Evolutionary conservation across 2,329 filamentous ascomycete genomes (phyloP).

Genomic region (Ramularia collo-cygni): DNA sequence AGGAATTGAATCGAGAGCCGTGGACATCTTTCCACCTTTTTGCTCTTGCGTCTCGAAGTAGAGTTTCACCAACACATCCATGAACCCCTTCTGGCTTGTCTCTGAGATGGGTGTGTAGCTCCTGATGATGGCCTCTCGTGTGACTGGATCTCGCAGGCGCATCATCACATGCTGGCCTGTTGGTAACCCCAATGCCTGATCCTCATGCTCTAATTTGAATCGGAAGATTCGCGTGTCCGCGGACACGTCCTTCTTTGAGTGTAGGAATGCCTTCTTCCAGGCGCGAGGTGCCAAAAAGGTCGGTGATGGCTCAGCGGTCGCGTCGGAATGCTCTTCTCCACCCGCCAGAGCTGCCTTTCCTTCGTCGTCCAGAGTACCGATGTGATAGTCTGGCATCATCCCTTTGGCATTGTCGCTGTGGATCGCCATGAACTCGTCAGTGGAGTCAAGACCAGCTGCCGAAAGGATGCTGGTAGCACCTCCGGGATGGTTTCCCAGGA

Average conservation of each 20-base stretch:
- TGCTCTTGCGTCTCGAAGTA: slow-evolving; percentile 57
- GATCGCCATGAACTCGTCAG: slow-evolving; percentile 87
- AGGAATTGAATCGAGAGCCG: slow-evolving; percentile 65
- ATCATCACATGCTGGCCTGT: slow-evolving; percentile 85
- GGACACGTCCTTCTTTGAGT: slow-evolving; percentile 63
- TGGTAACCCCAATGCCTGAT: slow-evolving; percentile 68
- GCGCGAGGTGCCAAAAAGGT: slow-evolving; percentile 64
- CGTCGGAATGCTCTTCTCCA: slow-evolving; percentile 36
- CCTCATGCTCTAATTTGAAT: slow-evolving; percentile 66
- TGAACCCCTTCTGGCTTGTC: slow-evolving; percentile 50
- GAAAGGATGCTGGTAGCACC: slow-evolving; percentile 78
- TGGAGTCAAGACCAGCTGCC: slow-evolving; percentile 72
- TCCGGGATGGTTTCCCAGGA: slow-evolving; percentile 76
- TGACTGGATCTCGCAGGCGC: slow-evolving; percentile 65
- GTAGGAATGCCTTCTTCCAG: slow-evolving; percentile 69
- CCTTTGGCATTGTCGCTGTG: slow-evolving; percentile 86
- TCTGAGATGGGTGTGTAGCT: slow-evolving; percentile 81
- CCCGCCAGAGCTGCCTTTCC: slow-evolving; percentile 49
- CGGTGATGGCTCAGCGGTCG: slow-evolving; percentile 41
- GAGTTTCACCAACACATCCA: slow-evolving; percentile 76
- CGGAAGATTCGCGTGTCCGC: slow-evolving; percentile 75
- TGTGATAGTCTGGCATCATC: slow-evolving; percentile 82
- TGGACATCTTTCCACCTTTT: slow-evolving; percentile 73
- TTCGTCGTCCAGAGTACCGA: slow-evolving; percentile 64
- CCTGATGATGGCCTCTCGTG: slow-evolving; percentile 67